phyloP scores from a whole-genome alignment of 2,329 filamentous ascomycete genomes.

The Aspergillus novoparasiticus region DNA sequence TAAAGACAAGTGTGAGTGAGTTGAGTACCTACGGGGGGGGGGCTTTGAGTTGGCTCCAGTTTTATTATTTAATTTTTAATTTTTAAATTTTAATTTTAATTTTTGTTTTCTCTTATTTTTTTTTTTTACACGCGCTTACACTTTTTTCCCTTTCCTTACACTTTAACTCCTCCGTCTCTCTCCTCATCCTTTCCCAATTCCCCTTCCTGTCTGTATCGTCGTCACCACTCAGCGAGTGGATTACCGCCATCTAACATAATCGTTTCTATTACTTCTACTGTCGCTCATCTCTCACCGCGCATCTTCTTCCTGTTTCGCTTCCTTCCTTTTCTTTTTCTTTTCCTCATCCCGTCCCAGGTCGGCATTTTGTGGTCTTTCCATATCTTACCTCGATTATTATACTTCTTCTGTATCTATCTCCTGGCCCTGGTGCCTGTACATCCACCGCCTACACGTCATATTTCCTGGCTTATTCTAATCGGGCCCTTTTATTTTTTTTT shows the following conservation, averaged over 20 bases:
- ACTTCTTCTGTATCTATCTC: conserved; percentile 17
- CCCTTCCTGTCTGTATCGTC: conserved; percentile 17
- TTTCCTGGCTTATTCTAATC: not conserved
- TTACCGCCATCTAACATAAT: conserved; percentile 17
- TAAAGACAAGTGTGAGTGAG: not conserved
- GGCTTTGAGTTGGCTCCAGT: not conserved
- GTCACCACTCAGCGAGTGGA: conserved; percentile 17
- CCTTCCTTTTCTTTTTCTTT: conserved; percentile 4
- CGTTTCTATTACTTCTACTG: conserved; percentile 15
- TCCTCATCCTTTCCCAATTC: conserved; percentile 8
- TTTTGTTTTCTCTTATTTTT: not conserved
- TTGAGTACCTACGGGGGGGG: not conserved
- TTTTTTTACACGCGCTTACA: conserved; percentile 15
- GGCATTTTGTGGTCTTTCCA: not conserved
- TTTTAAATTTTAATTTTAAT: not conserved
- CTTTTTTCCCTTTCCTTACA: conserved; percentile 6
- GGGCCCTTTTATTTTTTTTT: conserved; percentile 5
- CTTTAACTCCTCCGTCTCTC: conserved; percentile 11
- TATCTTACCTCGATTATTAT: conserved; percentile 9
- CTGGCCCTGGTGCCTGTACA: conserved; percentile 21
- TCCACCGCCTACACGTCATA: conserved; percentile 14
- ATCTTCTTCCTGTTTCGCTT: conserved; percentile 11
- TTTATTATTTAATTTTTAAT: not conserved
- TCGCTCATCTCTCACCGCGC: conserved; percentile 8
- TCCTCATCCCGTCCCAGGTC: not conserved